These are phyloP conservation scores for Podospora pseudocomata DNA, from an alignment of 495 filamentous ascomycete species.

Conservation along the genomic window DNA sequence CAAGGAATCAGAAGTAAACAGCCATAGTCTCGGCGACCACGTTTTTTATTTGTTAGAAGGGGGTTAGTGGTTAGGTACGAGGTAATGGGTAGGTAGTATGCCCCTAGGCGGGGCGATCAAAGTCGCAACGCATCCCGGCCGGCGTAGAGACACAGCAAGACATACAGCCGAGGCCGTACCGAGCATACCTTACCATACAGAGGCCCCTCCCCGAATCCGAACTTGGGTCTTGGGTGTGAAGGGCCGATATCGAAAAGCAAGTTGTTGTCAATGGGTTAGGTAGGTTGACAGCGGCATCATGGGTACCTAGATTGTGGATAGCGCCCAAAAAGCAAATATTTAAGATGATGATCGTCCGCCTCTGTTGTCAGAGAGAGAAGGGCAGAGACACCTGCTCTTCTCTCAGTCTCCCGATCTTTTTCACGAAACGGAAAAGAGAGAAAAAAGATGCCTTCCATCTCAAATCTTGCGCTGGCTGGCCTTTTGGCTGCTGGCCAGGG, in stretches of 20 bases:
- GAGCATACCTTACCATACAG: background rate
- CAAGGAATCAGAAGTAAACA: background rate
- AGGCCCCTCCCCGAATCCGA: background rate
- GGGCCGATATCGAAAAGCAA: background rate
- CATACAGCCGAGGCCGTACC: background rate
- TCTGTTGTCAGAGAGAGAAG: background rate
- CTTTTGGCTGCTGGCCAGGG: background rate
- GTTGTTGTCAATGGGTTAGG: background rate
- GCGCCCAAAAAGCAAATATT: background rate
- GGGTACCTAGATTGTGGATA: background rate
- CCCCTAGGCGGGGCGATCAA: too few relatives aligned
- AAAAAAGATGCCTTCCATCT: constrained; percentile 1
- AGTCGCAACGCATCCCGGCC: too few relatives aligned
- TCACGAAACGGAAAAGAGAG: background rate
- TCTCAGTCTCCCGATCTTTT: background rate
- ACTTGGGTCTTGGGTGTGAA: background rate
- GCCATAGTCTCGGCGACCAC: background rate
- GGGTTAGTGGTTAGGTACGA: too few relatives aligned
- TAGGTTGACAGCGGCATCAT: background rate
- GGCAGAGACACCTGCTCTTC: constrained; percentile 1
- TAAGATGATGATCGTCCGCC: background rate
- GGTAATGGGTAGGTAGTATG: too few relatives aligned
- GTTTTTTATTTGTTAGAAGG: too few relatives aligned
- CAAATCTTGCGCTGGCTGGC: background rate
- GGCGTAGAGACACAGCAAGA: background rate